These are phyloP conservation scores for Pleurotus platypus DNA, from an alignment of 768 basidiomycete genomes.

Conservation along the genomic window DNA sequence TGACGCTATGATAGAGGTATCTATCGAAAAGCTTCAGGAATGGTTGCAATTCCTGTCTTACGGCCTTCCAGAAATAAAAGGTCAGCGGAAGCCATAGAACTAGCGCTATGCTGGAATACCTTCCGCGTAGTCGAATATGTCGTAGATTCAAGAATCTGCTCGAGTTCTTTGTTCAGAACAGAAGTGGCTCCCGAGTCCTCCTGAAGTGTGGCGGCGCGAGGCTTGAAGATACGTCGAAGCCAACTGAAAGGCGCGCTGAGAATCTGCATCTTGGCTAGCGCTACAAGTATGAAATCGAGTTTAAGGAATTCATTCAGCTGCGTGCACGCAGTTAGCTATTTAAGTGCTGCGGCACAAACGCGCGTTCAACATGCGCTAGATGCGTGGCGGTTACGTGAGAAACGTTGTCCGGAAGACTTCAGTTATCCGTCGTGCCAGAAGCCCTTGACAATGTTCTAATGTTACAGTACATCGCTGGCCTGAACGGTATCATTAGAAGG, in stretches of 20 bases:
- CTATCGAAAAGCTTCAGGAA: conserved; percentile 96
- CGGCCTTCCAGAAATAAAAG: conserved; percentile 48
- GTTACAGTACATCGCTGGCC: not conserved
- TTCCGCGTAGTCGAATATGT: not conserved
- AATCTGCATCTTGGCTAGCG: not conserved
- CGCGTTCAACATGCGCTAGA: not conserved
- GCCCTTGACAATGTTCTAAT: not conserved
- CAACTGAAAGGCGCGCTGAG: not conserved
- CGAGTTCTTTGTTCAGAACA: not conserved
- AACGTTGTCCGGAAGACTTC: no score
- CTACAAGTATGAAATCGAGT: not conserved
- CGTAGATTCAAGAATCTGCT: not conserved
- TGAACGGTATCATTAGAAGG: no score
- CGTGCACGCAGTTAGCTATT: not conserved
- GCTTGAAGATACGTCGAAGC: not conserved
- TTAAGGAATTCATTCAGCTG: no score
- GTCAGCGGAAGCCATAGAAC: not conserved
- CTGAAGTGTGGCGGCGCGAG: not conserved
- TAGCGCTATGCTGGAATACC: not conserved
- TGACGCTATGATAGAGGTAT: conserved; percentile 85
- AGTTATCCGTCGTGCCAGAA: not conserved
- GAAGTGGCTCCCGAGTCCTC: not conserved
- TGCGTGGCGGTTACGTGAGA: no score
- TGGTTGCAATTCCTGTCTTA: conserved; percentile 93
- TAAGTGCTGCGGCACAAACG: not conserved